These are phyloP conservation scores for Phytophthora gonapodyides DNA, from an alignment of 352 stramenopile species.

Conservation along the genomic window DNA sequence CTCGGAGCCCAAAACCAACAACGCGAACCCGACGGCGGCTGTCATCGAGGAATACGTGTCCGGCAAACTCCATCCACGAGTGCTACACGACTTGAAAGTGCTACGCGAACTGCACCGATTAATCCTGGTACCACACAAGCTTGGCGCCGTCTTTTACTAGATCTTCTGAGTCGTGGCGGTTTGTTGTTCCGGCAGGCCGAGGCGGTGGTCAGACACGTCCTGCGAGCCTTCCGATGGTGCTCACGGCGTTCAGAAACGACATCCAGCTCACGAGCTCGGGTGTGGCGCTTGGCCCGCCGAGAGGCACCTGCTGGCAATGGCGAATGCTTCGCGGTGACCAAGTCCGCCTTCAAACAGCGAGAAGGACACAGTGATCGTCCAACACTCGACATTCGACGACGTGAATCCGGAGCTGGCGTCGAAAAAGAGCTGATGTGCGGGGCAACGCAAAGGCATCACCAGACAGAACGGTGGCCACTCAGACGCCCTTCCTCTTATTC, in stretches of 20 bases:
- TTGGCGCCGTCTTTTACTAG: slow-evolving; percentile 16
- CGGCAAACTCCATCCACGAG: neutral
- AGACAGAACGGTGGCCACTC: neutral
- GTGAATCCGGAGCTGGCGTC: slow-evolving; percentile 16
- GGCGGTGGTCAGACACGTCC: slow-evolving; percentile 21
- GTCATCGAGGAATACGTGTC: no score
- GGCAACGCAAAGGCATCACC: neutral
- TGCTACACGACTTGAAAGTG: slow-evolving; percentile 9
- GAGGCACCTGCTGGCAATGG: slow-evolving; percentile 17
- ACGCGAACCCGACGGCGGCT: no score
- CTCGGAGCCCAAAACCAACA: no score
- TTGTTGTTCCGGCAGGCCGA: neutral
- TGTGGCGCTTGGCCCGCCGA: slow-evolving; percentile 3
- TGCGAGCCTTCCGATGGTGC: slow-evolving; percentile 10
- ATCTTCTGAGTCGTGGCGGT: slow-evolving; percentile 16
- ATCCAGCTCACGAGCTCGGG: slow-evolving; percentile 10
- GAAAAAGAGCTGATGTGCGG: neutral
- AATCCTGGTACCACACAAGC: slow-evolving; percentile 6
- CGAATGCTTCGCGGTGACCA: slow-evolving; percentile 3
- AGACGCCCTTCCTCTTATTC: slow-evolving; percentile 10
- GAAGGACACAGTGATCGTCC: slow-evolving; percentile 11
- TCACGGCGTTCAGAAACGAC: slow-evolving; percentile 14
- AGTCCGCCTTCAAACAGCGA: slow-evolving; percentile 16
- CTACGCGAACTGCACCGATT: neutral
- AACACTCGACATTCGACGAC: slow-evolving; percentile 4